Conservation (phyloP, 116 monocot genomes). For the Phalaenopsis hybrid region DNA sequence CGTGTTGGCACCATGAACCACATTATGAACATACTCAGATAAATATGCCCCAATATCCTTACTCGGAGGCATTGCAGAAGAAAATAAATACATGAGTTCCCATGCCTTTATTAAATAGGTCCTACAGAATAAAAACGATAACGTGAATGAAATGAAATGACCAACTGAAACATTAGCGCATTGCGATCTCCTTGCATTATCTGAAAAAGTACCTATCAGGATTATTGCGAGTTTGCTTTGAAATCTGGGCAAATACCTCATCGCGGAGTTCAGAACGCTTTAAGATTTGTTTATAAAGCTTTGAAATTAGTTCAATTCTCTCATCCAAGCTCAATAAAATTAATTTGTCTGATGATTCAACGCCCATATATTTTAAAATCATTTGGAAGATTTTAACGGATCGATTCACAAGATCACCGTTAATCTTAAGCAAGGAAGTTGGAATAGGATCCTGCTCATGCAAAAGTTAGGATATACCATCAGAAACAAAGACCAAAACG, state of each 20-base stretch:
- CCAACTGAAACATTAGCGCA: neutral
- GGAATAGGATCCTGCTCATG: slow-evolving; percentile 91
- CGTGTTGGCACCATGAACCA: slow-evolving; percentile 64
- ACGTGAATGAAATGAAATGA: neutral
- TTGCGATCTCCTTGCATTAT: slow-evolving; percentile 7
- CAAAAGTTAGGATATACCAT: neutral
- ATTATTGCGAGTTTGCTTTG: slow-evolving; percentile 94
- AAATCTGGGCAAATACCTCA: slow-evolving; percentile 88
- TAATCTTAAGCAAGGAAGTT: slow-evolving; percentile 86
- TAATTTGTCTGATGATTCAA: slow-evolving; percentile 71
- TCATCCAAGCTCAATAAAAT: slow-evolving; percentile 56
- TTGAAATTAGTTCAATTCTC: slow-evolving; percentile 73
- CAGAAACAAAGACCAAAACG: neutral
- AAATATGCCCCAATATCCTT: slow-evolving; percentile 90
- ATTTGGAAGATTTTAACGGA: slow-evolving; percentile 81
- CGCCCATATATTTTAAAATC: slow-evolving; percentile 86
- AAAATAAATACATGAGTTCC: slow-evolving; percentile 94
- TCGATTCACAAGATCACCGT: slow-evolving; percentile 65
- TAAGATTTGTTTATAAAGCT: slow-evolving; percentile 79
- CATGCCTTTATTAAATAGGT: slow-evolving; percentile 68
- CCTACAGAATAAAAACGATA: slow-evolving; percentile 23
- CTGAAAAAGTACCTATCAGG: slow-evolving; percentile 62
- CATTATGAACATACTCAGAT: slow-evolving; percentile 85
- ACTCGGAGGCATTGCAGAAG: slow-evolving; percentile 89
- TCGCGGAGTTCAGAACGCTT: slow-evolving; percentile 89